These are phyloP conservation scores for Albizia julibrissin DNA, from an alignment of 306 rosid species.

Conservation along the genomic window DNA sequence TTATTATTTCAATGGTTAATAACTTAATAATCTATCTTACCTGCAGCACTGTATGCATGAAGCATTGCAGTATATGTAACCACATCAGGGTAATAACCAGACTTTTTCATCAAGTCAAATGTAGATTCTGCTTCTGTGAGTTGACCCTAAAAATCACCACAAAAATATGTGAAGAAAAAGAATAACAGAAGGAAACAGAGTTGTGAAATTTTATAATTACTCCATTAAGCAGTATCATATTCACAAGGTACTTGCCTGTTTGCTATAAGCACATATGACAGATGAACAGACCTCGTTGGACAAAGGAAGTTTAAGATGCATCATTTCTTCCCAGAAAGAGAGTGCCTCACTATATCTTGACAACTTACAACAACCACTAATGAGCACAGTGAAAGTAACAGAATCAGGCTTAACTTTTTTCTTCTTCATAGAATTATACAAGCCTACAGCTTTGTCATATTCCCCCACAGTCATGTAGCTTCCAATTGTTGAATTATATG, in stretches of 20 bases:
- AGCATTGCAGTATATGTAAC: slow-evolving; percentile 84
- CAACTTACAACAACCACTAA: slow-evolving; percentile 91
- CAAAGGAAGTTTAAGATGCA: slow-evolving; percentile 61
- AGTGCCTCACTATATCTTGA: slow-evolving; percentile 77
- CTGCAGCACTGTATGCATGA: slow-evolving; percentile 69
- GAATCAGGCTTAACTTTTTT: slow-evolving; percentile 66
- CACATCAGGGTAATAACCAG: slow-evolving; percentile 72
- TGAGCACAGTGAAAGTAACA: slow-evolving; percentile 83
- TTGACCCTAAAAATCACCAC: slow-evolving; percentile 60
- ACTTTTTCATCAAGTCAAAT: slow-evolving; percentile 66
- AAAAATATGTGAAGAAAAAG: slow-evolving; percentile 4
- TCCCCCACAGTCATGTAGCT: slow-evolving; percentile 84
- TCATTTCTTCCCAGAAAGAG: slow-evolving; percentile 65
- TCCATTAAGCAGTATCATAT: slow-evolving; percentile 28
- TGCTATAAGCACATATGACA: slow-evolving; percentile 75
- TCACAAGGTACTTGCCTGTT: slow-evolving; percentile 58
- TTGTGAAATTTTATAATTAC: slow-evolving; percentile 23
- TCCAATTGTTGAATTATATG: slow-evolving; percentile 93
- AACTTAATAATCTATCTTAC: slow-evolving; percentile 40
- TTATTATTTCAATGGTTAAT: slow-evolving; percentile 29
- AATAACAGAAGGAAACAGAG: slow-evolving; percentile 11
- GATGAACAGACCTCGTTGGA: slow-evolving; percentile 84
- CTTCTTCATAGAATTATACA: slow-evolving; percentile 74
- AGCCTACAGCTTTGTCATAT: slow-evolving; percentile 68
- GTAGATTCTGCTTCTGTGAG: slow-evolving; percentile 71